Conservation (phyloP, 1,284 basidiomycete genomes). For the Rhodofomes roseus region DNA sequence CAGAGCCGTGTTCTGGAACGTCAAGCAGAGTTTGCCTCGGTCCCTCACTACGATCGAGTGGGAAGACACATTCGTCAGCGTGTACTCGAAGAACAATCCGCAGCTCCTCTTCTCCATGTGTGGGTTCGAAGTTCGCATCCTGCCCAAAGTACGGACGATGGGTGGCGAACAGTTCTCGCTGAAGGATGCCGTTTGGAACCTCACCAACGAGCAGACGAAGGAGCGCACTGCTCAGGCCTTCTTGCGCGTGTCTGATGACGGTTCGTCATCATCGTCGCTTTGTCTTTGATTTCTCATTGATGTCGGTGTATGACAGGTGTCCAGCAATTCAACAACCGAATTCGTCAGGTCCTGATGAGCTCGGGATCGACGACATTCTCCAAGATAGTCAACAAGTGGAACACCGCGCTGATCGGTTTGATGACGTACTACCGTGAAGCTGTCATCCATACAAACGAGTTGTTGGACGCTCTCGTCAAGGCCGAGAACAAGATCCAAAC, state of each 20-base stretch:
- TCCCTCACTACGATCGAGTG: constrained; percentile 99
- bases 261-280: constrained; percentile 26
- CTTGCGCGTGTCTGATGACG: constrained; percentile 95
- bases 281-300: not conserved
- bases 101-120: constrained; percentile 98
- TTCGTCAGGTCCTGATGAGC: constrained; percentile 97
- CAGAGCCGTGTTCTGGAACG: constrained; percentile 98
- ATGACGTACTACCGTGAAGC: constrained; percentile 99
- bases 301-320: constrained; percentile 52
- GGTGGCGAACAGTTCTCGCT: constrained; percentile 95
- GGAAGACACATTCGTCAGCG: constrained; percentile 96
- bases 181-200: constrained; percentile 97
- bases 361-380: constrained; percentile 98
- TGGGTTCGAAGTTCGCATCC: constrained; percentile 95
- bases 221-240: constrained; percentile 98
- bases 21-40: constrained; percentile 94
- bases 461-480: constrained; percentile 92
- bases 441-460: constrained; percentile 96
- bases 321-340: constrained; percentile 94
- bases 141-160: constrained; percentile 93
- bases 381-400: constrained; percentile 99
- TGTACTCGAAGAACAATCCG: constrained; percentile 97
- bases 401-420: constrained; percentile 89
- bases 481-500: constrained; percentile 99
- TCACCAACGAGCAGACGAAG: constrained; percentile 94